phyloP scores from a whole-genome alignment of 2,329 filamentous ascomycete species.

The Meredithiella fracta region DNA sequence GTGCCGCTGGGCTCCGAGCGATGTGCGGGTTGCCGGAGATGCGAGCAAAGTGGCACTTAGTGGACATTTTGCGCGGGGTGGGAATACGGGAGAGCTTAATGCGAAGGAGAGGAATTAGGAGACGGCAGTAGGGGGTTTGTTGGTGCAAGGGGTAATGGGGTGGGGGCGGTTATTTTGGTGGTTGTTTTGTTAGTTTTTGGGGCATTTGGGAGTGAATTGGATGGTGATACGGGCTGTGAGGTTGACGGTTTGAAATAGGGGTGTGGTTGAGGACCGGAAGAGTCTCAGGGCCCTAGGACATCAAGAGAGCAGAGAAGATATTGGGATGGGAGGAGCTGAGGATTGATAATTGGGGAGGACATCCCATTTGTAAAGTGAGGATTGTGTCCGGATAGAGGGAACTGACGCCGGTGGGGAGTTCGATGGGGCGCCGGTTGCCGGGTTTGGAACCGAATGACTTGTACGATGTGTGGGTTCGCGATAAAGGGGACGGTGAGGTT shows the following conservation, averaged over 20 bases:
- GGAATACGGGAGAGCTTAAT: conserved; percentile 85
- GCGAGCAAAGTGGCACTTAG: conserved; percentile 82
- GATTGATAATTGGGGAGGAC: conserved; percentile 19
- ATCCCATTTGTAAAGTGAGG: conserved; percentile 23
- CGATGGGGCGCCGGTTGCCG: conserved; percentile 13
- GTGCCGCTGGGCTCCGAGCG: conserved; percentile 34
- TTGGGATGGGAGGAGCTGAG: conserved; percentile 28
- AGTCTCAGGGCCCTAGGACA: conserved; percentile 47
- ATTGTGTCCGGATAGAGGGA: conserved; percentile 28
- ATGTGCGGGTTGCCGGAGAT: conserved; percentile 77
- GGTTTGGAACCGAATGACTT: conserved; percentile 17
- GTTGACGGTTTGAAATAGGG: conserved; percentile 66
- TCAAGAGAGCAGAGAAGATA: conserved; percentile 48
- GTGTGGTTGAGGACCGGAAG: conserved; percentile 33
- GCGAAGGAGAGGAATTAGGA: conserved; percentile 92
- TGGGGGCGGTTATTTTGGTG: conserved; percentile 55
- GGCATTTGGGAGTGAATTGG: conserved; percentile 77
- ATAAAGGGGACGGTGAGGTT: conserved; percentile 20
- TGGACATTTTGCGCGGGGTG: conserved; percentile 74
- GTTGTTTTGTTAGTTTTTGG: conserved; percentile 54
- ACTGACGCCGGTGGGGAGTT: conserved; percentile 17
- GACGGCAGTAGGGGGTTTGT: conserved; percentile 72
- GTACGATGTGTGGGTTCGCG: conserved; percentile 10
- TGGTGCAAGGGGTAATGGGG: conserved; percentile 60
- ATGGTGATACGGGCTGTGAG: conserved; percentile 67